Conservation (phyloP, 2,329 filamentous ascomycete species). For the Colletotrichum liriopes region DNA sequence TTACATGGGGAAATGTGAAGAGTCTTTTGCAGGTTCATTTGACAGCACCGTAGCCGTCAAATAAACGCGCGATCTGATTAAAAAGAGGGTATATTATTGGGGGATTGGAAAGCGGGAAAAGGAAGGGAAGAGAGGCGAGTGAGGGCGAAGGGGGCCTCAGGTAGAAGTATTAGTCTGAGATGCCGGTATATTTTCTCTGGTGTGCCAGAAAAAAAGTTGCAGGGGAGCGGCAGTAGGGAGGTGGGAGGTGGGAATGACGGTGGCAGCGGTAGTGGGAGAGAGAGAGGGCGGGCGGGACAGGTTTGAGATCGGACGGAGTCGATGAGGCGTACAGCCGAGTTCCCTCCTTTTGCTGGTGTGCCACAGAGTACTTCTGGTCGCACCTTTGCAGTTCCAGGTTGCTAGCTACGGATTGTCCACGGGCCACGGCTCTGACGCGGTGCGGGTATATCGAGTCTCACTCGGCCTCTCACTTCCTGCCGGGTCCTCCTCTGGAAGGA, state of each 20-base stretch:
- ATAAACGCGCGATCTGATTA: constrained; percentile 80
- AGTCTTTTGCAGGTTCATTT: constrained; percentile 96
- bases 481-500: constrained; percentile 31
- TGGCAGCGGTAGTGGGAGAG: not conserved
- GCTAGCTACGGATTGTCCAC: constrained; percentile 1
- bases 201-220: constrained; percentile 8
- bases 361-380: not conserved
- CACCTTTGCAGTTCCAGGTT: constrained; percentile 7
- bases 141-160: constrained; percentile 31
- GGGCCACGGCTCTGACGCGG: constrained; percentile 17
- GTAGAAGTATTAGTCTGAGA: constrained; percentile 38
- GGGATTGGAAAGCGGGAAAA: constrained; percentile 45
- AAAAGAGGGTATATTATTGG: constrained; percentile 42
- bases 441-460: constrained; percentile 14
- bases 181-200: constrained; percentile 32
- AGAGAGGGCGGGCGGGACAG: constrained; percentile 6
- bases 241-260: constrained; percentile 5
- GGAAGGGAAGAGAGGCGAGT: not conserved
- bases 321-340: constrained; percentile 34
- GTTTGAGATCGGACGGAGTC: constrained; percentile 39
- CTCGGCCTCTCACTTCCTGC: constrained; percentile 9
- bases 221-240: constrained; percentile 12
- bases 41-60: constrained; percentile 90
- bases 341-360: not conserved
- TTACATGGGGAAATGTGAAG: constrained; percentile 75